Evolutionary conservation across 2,329 filamentous ascomycete species (phyloP), one percentile per base, ranked within the genome.

Genomic region (Aspergillus sp.): DNA sequence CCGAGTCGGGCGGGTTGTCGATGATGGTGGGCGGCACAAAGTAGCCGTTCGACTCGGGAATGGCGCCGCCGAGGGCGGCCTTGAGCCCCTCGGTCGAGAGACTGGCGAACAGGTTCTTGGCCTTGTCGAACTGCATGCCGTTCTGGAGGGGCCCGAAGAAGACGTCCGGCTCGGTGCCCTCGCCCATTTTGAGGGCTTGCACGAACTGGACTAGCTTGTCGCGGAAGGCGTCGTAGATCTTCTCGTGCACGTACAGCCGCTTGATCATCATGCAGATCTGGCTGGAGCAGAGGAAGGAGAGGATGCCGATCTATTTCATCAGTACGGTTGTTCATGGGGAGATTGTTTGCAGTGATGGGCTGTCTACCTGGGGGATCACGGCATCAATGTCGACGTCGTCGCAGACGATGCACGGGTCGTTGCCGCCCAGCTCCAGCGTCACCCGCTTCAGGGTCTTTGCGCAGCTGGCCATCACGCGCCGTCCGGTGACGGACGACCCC

Each of bases 91-190:
- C 78, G 56, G 75, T 73, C 60, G 79, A 76, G 53, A 80, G 81
- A 46, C 85, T 81, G 9, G 75, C 74, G 48, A 87, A 77, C 55
- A 85, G 78, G 11, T 73, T 67, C 60, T 79, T 80, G 21, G 85
- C 81, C 20, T 78, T 79, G 44, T 86, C 80, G 63, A 78, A 88
- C 67, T 88, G 86, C 78, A 84, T 80, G 58, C 77, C 70, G 68
- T 88, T 88, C 55, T 85, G 83, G 2, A 88, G 69, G 0, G 86
- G 86, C 0, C 83, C 81, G 51, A 84, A 77, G 36, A 81, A 65
- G 41, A 78, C 74, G 40, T 71, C 72, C 46, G 69, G 75, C 50
- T 79, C 67, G 57, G 61, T 69, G 53, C 65, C 65, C 38, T 67
- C 52, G 61, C 73, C 78, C 41, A 73, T 61, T 46, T 72, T 71